Percentiles rank a stretch among this genome's conserved stretches.
These are phyloP conservation scores for Moesziomyces aphidis DNA, from an alignment of 1,284 basidiomycete species.

Conservation along the genomic window DNA sequence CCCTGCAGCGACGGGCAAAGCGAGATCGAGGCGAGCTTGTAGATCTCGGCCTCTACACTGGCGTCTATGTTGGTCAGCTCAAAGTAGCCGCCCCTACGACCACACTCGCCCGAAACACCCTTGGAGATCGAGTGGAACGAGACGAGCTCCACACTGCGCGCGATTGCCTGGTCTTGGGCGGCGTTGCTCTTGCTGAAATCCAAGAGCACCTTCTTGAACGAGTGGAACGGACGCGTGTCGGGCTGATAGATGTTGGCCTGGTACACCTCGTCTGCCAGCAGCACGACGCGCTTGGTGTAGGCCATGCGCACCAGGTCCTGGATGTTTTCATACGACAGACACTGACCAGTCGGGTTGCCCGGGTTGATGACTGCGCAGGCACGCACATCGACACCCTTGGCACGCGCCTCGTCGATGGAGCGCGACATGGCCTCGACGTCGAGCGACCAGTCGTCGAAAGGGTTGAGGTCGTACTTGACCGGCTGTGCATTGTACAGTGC, in stretches of 20 bases:
- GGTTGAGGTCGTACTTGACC: conserved; percentile 89
- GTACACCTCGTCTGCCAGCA: conserved; percentile 67
- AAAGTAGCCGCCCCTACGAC: conserved; percentile 65
- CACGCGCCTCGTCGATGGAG: conserved; percentile 77
- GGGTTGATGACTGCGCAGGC: conserved; percentile 66
- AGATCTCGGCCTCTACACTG: conserved; percentile 62
- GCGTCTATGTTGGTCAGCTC: conserved; percentile 64
- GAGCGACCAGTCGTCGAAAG: conserved; percentile 86
- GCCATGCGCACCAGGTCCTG: conserved; percentile 60
- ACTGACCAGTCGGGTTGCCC: conserved; percentile 65
- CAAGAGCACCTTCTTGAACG: conserved; percentile 65
- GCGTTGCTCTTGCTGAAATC: conserved; percentile 48
- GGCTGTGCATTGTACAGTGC: conserved; percentile 84
- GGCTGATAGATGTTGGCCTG: conserved; percentile 65
- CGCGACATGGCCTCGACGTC: conserved; percentile 77
- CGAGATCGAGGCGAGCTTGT: conserved; percentile 64
- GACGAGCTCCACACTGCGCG: conserved; percentile 62
- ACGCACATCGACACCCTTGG: conserved; percentile 71
- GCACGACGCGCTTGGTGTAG: conserved; percentile 58
- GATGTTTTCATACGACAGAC: conserved; percentile 60
- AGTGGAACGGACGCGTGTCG: conserved; percentile 59
- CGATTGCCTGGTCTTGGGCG: conserved; percentile 49
- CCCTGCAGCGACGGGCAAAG: conserved; percentile 65
- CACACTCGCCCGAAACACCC: conserved; percentile 65
- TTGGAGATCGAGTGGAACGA: conserved; percentile 66